Evolutionary conservation across 2,329 filamentous ascomycete genomes (phyloP), one percentile per base, ranked within the genome.

Genomic region (Sphaerulina musiva): DNA sequence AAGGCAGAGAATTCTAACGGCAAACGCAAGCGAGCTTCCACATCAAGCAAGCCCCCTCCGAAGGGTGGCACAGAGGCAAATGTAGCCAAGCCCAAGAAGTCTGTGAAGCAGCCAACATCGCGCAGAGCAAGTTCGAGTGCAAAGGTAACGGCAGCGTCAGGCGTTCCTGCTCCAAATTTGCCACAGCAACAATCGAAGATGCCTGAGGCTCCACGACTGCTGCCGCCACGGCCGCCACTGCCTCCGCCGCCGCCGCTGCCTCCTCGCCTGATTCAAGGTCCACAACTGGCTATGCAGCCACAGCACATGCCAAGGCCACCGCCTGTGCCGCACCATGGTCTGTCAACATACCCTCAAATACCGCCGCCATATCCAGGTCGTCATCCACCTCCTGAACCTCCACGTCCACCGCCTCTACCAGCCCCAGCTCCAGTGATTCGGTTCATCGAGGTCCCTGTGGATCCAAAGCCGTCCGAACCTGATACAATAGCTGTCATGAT

Each of bases 11-110:
- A 20, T 11, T 6, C 34, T 26, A 32, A 34, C 41, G 26, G 26
- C 11, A 41, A 54, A 49, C 51, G 51, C 44, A 53, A 53, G n/a
- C 51, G 51, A 36, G 38, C 26, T 20, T 53, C 51, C 32, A 42
- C 44, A 34, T 43, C 43, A 12, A 39, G 41, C 34, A 50, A 55
- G 11, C 40, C 82, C 78, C 80, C 83, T 56, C 82, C 82, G 26
- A 45, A 53, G 20, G 45, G 36, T 48, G 44, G 42, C 36, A 26
- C 38, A 26, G 34, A 36, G 44, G 36, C 45, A 14, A 45, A 43
- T 38, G 20, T 39, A 48, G 51, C 32, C 36, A 36, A 36, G 26
- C 36, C 51, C 43, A 47, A 53, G 51, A 53, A 53, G 45, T 23
- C n/a, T 31, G 31, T 38, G 44, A 53, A 53, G 38, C 29, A 26